Conservation (phyloP, 257 asterid species). For the Voacanga thouarsii region DNA sequence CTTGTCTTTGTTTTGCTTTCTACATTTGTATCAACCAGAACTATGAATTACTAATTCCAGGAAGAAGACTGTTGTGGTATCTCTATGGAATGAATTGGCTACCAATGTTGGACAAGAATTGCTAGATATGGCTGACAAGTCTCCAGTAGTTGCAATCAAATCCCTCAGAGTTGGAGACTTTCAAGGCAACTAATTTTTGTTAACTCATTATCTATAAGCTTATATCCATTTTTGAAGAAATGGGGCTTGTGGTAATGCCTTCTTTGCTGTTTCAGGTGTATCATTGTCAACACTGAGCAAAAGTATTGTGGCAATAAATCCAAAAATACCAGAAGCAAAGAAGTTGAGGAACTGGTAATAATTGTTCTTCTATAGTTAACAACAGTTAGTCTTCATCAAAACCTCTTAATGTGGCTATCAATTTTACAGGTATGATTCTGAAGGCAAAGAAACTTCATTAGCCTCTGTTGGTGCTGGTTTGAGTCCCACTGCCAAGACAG, state of each 20-base stretch:
- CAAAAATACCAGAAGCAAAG: slow-evolving; percentile 79
- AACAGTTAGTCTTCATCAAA: not conserved
- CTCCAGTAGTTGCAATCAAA: slow-evolving; percentile 89
- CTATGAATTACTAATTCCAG: slow-evolving; percentile 32
- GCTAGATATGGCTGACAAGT: slow-evolving; percentile 75
- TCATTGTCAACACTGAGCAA: slow-evolving; percentile 81
- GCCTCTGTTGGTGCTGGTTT: slow-evolving; percentile 71
- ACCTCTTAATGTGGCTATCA: slow-evolving; percentile 1
- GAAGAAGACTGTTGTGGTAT: slow-evolving; percentile 62
- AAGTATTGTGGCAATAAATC: slow-evolving; percentile 62
- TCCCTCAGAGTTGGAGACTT: slow-evolving; percentile 88
- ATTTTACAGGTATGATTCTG: slow-evolving; percentile 69
- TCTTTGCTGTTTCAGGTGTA: slow-evolving; percentile 47
- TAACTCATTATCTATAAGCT: not conserved
- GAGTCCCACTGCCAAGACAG: slow-evolving; percentile 41
- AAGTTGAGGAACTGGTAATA: slow-evolving; percentile 72
- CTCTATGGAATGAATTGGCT: slow-evolving; percentile 42
- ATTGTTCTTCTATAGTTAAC: not conserved
- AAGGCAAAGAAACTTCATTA: slow-evolving; percentile 78
- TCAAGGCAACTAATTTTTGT: slow-evolving; percentile 48
- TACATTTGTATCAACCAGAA: not conserved
- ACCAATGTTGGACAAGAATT: slow-evolving; percentile 47
- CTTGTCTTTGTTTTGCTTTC: not conserved
- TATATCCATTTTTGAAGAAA: not conserved
- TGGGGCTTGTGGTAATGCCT: not conserved